Conservation (phyloP, 2,329 filamentous ascomycete species). For the Aspergillus bombycis region DNA sequence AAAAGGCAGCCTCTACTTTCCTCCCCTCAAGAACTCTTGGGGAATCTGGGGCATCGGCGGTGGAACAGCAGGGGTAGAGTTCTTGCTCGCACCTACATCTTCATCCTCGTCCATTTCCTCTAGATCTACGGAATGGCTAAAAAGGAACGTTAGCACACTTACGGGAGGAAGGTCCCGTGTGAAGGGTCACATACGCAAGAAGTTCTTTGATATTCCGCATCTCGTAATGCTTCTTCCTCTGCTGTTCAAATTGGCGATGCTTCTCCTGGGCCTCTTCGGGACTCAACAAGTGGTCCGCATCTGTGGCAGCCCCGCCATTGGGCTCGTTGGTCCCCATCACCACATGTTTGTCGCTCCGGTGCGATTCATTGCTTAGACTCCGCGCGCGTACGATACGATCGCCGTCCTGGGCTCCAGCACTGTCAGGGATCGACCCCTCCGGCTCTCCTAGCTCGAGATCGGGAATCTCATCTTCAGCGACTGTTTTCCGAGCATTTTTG, state of each 20-base stretch:
- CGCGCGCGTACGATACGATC: conserved; percentile 48
- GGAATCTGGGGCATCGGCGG: conserved; percentile 40
- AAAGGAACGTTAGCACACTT: conserved; percentile 12
- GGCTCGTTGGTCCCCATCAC: conserved; percentile 65
- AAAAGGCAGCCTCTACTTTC: conserved; percentile 19
- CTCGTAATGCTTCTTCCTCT: conserved; percentile 97
- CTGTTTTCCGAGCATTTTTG: conserved; percentile 47
- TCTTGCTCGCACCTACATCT: conserved; percentile 46
- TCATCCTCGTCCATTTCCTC: conserved; percentile 65
- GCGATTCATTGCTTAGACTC: conserved; percentile 45
- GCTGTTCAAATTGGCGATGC: conserved; percentile 86
- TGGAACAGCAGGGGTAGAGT: conserved; percentile 23
- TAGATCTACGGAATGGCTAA: conserved; percentile 65
- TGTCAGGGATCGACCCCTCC: conserved; percentile 66
- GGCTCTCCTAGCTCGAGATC: conserved; percentile 90
- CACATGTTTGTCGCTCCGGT: conserved; percentile 70
- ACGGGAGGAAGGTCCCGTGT: neutral
- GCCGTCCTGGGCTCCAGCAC: conserved; percentile 35
- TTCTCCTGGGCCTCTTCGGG: conserved; percentile 80
- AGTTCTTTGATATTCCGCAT: conserved; percentile 93
- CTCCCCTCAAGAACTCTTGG: conserved; percentile 29
- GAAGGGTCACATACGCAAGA: conserved; percentile 65
- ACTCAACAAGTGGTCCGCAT: conserved; percentile 56
- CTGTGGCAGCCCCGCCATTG: conserved; percentile 40
- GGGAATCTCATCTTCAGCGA: conserved; percentile 78